Evolutionary conservation across 1,284 basidiomycete species (phyloP).

Genomic region (Sporisorium scitamineum): DNA sequence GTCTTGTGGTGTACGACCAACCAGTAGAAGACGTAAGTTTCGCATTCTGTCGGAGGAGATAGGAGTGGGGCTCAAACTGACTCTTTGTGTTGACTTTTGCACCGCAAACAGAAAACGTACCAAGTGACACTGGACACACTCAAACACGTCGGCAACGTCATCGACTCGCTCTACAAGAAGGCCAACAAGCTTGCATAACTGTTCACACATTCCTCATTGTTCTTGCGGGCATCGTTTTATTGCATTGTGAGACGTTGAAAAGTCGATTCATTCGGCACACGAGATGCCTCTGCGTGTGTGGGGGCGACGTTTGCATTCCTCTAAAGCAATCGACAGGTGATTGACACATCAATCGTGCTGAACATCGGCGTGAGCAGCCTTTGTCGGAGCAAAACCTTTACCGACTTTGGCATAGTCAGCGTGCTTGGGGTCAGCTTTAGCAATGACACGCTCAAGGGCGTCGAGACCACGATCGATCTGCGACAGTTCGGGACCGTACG

Average conservation of each 20-base stretch:
- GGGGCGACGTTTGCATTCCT: background rate
- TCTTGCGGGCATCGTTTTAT: background rate
- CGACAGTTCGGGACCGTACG: constrained; percentile 86
- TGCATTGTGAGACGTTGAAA: background rate
- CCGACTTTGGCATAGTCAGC: constrained; percentile 70
- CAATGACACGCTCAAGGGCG: constrained; percentile 83
- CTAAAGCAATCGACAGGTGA: background rate
- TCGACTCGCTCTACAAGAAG: constrained; percentile 85
- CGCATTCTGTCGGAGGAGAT: background rate
- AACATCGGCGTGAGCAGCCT: constrained; percentile 28
- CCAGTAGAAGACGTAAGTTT: constrained; percentile 76
- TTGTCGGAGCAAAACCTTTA: constrained; percentile 39
- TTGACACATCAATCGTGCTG: constrained; percentile 12
- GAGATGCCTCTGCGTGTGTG: background rate
- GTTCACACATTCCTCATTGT: background rate
- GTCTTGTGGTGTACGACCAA: constrained; percentile 88
- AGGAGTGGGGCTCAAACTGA: background rate
- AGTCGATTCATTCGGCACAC: background rate
- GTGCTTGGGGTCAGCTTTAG: constrained; percentile 73
- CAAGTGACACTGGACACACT: constrained; percentile 87
- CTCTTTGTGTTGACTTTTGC: background rate
- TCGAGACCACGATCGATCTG: constrained; percentile 85
- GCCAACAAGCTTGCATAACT: constrained; percentile 49
- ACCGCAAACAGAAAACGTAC: constrained; percentile 77
- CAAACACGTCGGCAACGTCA: constrained; percentile 89